phyloP scores from a whole-genome alignment of 352 stramenopile genomes.

The Pythium dissotocum region DNA sequence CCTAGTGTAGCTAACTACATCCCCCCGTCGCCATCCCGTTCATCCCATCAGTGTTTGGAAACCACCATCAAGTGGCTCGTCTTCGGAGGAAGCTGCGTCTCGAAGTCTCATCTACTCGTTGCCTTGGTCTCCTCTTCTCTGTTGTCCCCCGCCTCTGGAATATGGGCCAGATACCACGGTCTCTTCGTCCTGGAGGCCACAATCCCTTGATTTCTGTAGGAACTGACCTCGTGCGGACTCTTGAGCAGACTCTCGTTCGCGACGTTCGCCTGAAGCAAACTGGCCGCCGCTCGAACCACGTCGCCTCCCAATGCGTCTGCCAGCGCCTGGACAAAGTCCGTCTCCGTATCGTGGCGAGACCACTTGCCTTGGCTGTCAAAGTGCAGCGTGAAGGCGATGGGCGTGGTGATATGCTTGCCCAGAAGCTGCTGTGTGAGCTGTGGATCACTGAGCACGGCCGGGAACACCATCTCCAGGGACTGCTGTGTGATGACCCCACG shows the following conservation, averaged over 20 bases:
- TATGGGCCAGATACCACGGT: no score
- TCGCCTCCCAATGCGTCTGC: not conserved
- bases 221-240: no score
- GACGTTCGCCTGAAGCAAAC: not conserved
- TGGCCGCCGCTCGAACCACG: not conserved
- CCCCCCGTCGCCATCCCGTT: no score
- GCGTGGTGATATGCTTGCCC: not conserved
- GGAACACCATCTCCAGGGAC: conserved; percentile 12
- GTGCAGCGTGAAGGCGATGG: not conserved
- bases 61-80: no score
- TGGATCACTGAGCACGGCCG: not conserved
- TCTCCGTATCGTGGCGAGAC: not conserved
- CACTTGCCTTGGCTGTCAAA: not conserved
- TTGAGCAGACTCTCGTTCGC: not conserved
- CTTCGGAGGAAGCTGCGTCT: no score
- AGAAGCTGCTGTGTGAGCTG: not conserved
- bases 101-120: no score
- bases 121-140: no score
- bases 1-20: no score
- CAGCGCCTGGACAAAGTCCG: conserved; percentile 1
- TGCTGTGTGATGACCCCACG: not conserved
- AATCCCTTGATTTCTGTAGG: no score
- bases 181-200: no score
- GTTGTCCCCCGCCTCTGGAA: no score
- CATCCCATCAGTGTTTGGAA: no score